These are phyloP conservation scores for Talaromyces albobiverticillius DNA, from an alignment of 2,329 filamentous ascomycete species.

Conservation along the genomic window DNA sequence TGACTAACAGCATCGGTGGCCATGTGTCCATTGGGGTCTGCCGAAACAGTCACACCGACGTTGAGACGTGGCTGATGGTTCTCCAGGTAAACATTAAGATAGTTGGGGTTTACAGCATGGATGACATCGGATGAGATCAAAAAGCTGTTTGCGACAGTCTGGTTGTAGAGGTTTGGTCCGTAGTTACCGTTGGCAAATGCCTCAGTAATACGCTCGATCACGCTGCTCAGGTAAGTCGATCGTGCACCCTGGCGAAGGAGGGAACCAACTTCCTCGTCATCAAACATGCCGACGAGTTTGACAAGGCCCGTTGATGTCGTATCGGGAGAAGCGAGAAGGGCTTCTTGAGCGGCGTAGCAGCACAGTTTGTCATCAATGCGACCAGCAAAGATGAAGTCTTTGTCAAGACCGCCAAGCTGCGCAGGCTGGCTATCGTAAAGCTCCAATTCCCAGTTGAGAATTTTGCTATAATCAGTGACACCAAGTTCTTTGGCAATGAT, in stretches of 20 bases:
- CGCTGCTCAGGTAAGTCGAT: constrained; percentile 80
- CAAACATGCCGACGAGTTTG: constrained; percentile 90
- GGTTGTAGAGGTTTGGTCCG: constrained; percentile 61
- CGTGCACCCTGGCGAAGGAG: constrained; percentile 84
- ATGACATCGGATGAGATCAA: constrained; percentile 89
- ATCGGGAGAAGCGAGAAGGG: constrained; percentile 66
- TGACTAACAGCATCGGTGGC: constrained; percentile 87
- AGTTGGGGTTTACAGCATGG: constrained; percentile 94
- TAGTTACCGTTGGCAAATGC: constrained; percentile 50
- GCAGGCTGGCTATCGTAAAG: constrained; percentile 89
- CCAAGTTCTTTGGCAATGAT: constrained; percentile 77
- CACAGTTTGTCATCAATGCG: constrained; percentile 98
- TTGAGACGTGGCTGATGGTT: constrained; percentile 87
- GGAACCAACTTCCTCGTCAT: constrained; percentile 95
- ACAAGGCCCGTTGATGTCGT: constrained; percentile 59
- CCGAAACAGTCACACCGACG: constrained; percentile 74
- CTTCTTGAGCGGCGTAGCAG: constrained; percentile 86
- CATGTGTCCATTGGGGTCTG: constrained; percentile 92
- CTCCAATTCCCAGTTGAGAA: constrained; percentile 96
- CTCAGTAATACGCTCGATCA: constrained; percentile 76
- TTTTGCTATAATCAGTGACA: constrained; percentile 67
- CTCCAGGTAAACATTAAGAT: constrained; percentile 75
- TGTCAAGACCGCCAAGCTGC: constrained; percentile 76
- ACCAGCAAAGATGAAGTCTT: constrained; percentile 91
- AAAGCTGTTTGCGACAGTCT: constrained; percentile 89